phyloP scores from a whole-genome alignment of 352 stramenopile species.

The Achlya hypogyna region DNA sequence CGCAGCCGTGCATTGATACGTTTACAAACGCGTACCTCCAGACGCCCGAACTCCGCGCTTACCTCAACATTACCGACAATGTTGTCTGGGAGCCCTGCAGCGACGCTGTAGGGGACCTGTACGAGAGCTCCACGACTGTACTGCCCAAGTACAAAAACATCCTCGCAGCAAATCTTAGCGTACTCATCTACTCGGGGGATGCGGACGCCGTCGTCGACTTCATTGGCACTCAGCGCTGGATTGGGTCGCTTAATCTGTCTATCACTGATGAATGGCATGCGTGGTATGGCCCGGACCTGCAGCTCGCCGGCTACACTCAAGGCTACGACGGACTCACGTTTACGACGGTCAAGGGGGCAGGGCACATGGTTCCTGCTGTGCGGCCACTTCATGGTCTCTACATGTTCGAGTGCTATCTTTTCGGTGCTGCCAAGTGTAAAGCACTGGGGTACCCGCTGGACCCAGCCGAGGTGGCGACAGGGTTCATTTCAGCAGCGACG shows the following conservation, averaged over 20 bases:
- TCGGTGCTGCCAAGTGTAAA: slow-evolving; percentile 28
- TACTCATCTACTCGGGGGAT: slow-evolving; percentile 61
- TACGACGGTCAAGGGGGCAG: slow-evolving; percentile 85
- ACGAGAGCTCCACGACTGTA: slow-evolving; percentile 37
- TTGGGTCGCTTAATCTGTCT: slow-evolving; percentile 42
- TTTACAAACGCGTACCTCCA: slow-evolving; percentile 48
- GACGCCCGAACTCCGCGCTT: slow-evolving; percentile 38
- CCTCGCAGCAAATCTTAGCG: slow-evolving; percentile 30
- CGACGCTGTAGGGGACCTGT: slow-evolving; percentile 41
- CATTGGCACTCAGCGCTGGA: slow-evolving; percentile 54
- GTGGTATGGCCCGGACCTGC: slow-evolving; percentile 45
- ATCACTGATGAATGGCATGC: slow-evolving; percentile 35
- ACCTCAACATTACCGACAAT: slow-evolving; percentile 41
- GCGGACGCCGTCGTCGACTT: slow-evolving; percentile 69
- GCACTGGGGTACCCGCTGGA: slow-evolving; percentile 34
- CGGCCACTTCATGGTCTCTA: slow-evolving; percentile 21
- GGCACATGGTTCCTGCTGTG: slow-evolving; percentile 67
- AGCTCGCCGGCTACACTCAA: slow-evolving; percentile 79
- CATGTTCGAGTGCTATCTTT: slow-evolving; percentile 24
- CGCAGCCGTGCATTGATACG: neutral
- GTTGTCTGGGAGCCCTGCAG: slow-evolving; percentile 55
- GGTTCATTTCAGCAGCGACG: neutral
- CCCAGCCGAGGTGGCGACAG: slow-evolving; percentile 25
- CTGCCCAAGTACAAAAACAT: slow-evolving; percentile 55
- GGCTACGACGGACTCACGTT: slow-evolving; percentile 74